Evolutionary conservation across 306 rosid species (phyloP).

Genomic region (Cicer cuneatum): DNA sequence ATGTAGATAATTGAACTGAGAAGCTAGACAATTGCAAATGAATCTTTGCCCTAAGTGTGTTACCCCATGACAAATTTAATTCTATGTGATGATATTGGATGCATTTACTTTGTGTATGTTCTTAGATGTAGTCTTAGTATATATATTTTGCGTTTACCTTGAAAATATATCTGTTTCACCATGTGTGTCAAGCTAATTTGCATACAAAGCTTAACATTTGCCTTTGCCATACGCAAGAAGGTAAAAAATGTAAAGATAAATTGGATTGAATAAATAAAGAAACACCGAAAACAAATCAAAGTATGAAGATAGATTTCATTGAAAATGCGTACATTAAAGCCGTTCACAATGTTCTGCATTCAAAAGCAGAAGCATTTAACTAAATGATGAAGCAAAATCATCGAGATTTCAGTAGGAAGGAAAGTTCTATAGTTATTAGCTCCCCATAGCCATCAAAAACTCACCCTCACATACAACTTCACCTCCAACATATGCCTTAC

Average conservation of each 20-base stretch:
- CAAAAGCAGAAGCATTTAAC: conserved; percentile 29
- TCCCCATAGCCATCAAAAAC: conserved; percentile 79
- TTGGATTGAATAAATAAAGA: conserved; percentile 29
- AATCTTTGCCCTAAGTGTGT: conserved; percentile 40
- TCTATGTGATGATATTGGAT: conserved; percentile 37
- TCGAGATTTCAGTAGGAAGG: conserved; percentile 11
- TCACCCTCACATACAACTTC: conserved; percentile 94
- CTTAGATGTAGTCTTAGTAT: conserved; percentile 21
- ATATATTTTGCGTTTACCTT: conserved; percentile 27
- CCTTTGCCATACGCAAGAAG: background rate
- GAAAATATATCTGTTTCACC: conserved; percentile 1
- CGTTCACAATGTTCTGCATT: conserved; percentile 26
- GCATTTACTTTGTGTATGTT: conserved; percentile 41
- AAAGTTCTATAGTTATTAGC: conserved; percentile 39
- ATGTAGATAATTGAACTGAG: conserved; percentile 68
- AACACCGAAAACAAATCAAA: background rate
- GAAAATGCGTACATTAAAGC: conserved; percentile 17
- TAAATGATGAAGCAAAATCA: conserved; percentile 38
- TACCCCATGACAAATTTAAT: conserved; percentile 43
- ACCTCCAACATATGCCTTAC: conserved; percentile 91
- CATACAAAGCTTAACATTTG: background rate
- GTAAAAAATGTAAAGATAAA: background rate
- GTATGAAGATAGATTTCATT: conserved; percentile 27
- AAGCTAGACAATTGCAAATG: conserved; percentile 45
- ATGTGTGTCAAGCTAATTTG: background rate